Percentiles rank a stretch among this genome's conserved stretches.
Evolutionary conservation across 352 stramenopile genomes (phyloP).

Genomic region (Halophytophthora batemanensis): DNA sequence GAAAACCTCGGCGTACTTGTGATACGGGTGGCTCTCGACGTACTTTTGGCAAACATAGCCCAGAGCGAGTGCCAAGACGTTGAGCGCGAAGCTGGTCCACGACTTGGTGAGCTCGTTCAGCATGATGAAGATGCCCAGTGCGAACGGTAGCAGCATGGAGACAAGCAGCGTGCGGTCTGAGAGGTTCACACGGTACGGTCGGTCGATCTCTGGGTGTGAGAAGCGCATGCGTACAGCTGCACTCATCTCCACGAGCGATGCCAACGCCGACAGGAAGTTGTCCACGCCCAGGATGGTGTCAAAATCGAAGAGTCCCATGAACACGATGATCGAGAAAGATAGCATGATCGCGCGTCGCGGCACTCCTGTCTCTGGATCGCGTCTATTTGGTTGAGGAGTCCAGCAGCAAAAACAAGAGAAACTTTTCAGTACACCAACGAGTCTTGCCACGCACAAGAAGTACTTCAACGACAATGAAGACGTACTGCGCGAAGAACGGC

Average conservation of each 20-base stretch:
- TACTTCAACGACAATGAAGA: background rate
- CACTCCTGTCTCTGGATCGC: conserved; percentile 52
- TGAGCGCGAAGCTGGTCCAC: conserved; percentile 59
- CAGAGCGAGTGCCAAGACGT: conserved; percentile 40
- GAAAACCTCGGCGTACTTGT: conserved; percentile 51
- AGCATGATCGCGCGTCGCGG: conserved; percentile 66
- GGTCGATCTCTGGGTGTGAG: conserved; percentile 66
- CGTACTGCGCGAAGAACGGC: conserved; percentile 72
- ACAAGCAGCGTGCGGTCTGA: conserved; percentile 54
- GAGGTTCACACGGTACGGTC: conserved; percentile 72
- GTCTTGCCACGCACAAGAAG: conserved; percentile 1
- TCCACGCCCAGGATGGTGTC: conserved; percentile 77
- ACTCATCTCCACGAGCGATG: conserved; percentile 74
- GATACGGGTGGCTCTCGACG: conserved; percentile 60
- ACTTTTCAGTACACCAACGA: background rate
- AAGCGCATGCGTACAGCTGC: conserved; percentile 77
- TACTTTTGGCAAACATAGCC: conserved; percentile 60
- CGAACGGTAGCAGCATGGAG: conserved; percentile 54
- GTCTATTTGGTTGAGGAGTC: no score
- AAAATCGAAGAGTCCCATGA: conserved; percentile 81
- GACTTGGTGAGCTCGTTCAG: conserved; percentile 83
- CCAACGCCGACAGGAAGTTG: conserved; percentile 76
- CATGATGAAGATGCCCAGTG: conserved; percentile 65
- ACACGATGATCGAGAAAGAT: conserved; percentile 75
- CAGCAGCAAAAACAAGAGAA: no score